A percentile compares a stretch with the other conserved stretches of the same genome.
Conservation (phyloP, 1,284 basidiomycete genomes). For the Ustilago bromivora region DNA sequence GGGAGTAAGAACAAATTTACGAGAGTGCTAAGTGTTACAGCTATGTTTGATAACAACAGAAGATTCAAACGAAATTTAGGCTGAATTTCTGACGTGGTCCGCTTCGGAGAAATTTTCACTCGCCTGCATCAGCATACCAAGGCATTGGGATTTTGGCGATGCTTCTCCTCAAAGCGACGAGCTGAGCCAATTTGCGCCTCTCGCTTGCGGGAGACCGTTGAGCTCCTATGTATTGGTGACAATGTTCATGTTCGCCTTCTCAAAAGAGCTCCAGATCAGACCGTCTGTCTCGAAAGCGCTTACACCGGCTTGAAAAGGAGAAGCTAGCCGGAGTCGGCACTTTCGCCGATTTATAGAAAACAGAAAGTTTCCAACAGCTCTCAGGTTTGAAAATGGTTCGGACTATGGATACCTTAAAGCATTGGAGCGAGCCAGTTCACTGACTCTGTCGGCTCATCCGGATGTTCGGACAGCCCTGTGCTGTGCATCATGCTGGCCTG, state of each 20-base stretch:
- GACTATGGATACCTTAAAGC: background rate
- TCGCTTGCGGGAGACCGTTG: no score
- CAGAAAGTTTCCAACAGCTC: constrained; percentile 1
- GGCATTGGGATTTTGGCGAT: background rate
- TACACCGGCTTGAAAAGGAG: background rate
- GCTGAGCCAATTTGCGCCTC: no score
- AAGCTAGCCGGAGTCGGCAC: constrained; percentile 1
- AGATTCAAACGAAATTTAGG: background rate
- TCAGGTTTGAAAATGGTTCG: background rate
- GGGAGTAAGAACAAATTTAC: background rate
- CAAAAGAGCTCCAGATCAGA: no score
- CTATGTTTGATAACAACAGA: background rate
- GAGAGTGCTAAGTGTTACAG: background rate
- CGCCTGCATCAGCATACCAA: background rate
- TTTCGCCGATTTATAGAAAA: background rate
- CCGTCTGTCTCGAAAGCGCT: no score
- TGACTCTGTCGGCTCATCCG: constrained; percentile 19
- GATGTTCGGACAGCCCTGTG: background rate
- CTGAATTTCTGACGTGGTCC: background rate
- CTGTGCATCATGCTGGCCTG: background rate
- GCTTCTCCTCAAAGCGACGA: background rate
- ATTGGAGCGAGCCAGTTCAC: background rate
- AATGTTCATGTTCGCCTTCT: no score
- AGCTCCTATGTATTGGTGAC: no score
- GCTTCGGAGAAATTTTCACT: background rate